Base-by-base conservation (phyloP, 768 basidiomycete genomes). In the Mycena pura region DNA sequence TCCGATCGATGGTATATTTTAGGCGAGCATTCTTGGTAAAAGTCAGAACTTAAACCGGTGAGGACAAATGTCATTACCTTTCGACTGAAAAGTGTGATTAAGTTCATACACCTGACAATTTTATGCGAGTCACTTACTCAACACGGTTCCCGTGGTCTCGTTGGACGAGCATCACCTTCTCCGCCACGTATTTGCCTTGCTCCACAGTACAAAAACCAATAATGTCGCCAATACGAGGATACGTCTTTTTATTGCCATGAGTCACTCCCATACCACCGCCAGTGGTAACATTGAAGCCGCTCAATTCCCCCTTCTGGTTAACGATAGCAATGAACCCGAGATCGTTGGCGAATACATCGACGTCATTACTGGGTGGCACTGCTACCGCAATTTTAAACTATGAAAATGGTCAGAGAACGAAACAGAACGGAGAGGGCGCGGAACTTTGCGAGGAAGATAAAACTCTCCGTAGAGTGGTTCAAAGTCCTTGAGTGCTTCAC, bases 251-350 rank as follows among this genome's bases (percentile, higher is more conserved):
- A 83, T 94, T 96, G 31, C 95, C 95, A 69, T 99, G 96, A 1
- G 97, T 99, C 41, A 98, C 97, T 75, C 97, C 97, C 97, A 99
- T 99, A 47, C 97, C 97, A 67, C 97, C 97, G 57, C 97, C 97
- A 41, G 93, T 81, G 15, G 89, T 77, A 51, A 99, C 95, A 72
- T 99, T 97, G 84, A 97, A 99, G 40, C 97, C 97, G 52, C 83
- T 82, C 19, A 99, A 78, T 63, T 91, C 83, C 49, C 93, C 93
- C 22, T 87, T 74, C 58, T 85, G 78, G 65, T 88, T 85, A 27
- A 93, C 85, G 67, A 99, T 93, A 34, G 95, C 96, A 66, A 99
- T 99, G 82, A 95, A 97, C 7, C 97, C 97, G 14, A 99, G 80
- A 73, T 99, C 97, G 70, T 96, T 95, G 32, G 95, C 88, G 76